phyloP scores from a whole-genome alignment of 805 yeast genomes.

The Ogataea ganodermae region DNA sequence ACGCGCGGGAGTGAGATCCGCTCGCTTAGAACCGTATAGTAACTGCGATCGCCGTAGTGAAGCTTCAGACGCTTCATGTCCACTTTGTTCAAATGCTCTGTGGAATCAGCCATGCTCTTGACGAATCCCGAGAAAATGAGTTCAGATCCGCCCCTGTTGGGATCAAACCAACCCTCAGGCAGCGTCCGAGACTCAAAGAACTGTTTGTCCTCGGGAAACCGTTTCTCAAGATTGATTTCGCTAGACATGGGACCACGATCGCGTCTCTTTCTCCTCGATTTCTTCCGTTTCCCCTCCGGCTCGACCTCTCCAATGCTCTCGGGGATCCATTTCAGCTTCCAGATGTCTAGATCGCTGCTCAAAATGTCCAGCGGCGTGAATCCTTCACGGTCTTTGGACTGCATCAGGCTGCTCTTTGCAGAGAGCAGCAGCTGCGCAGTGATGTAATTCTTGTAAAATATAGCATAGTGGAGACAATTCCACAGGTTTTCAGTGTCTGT shows the following conservation, averaged over 20 bases:
- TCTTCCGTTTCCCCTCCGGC: slow-evolving; percentile 13
- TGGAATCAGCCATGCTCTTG: slow-evolving; percentile 12
- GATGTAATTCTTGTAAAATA: slow-evolving; percentile 55
- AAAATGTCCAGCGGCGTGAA: slow-evolving; percentile 72
- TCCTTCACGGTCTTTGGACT: slow-evolving; percentile 68
- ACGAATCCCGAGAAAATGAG: slow-evolving; percentile 62
- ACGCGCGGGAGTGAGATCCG: slow-evolving; percentile 46
- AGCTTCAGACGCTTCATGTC: slow-evolving; percentile 25
- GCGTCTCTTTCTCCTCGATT: slow-evolving; percentile 34
- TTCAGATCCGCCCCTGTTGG: slow-evolving; percentile 54
- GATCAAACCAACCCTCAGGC: slow-evolving; percentile 13
- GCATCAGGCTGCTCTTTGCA: slow-evolving; percentile 37
- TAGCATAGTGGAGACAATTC: slow-evolving; percentile 75
- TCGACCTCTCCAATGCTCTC: slow-evolving; percentile 25
- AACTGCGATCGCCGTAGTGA: slow-evolving; percentile 25
- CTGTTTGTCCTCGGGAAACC: slow-evolving; percentile 9
- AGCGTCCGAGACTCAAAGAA: slow-evolving; percentile 8
- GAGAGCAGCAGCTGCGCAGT: slow-evolving; percentile 50
- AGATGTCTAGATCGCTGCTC: slow-evolving; percentile 43
- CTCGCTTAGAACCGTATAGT: slow-evolving; percentile 23
- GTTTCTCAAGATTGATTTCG: slow-evolving; percentile 36
- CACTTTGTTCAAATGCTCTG: slow-evolving; percentile 17
- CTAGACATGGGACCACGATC: background rate
- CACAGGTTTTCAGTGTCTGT: slow-evolving; percentile 79
- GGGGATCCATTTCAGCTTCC: slow-evolving; percentile 39